Percentiles rank a stretch among this genome's conserved stretches.
Evolutionary conservation across 2,329 filamentous ascomycete species (phyloP).

Genomic region (Cryphonectria parasitica): DNA sequence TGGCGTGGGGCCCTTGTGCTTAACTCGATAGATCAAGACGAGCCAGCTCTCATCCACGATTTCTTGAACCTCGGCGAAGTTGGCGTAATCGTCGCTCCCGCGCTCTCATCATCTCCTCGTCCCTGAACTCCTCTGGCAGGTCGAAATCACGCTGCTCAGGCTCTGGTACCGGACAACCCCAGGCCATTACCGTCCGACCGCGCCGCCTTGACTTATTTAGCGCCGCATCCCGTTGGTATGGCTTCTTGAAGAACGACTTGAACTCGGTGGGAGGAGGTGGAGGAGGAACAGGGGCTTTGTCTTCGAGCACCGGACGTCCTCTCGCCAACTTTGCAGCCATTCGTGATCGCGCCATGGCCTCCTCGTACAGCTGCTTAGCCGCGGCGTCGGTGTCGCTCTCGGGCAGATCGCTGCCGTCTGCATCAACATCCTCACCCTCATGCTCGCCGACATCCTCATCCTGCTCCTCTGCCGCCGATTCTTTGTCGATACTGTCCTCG

Average conservation of each 20-base stretch:
- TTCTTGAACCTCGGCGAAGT: slow-evolving; percentile 42
- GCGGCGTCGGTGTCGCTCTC: slow-evolving; percentile 72
- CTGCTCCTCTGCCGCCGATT: slow-evolving; percentile 33
- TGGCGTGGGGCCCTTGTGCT: neutral
- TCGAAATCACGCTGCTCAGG: slow-evolving; percentile 72
- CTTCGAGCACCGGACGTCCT: slow-evolving; percentile 37
- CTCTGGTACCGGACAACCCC: slow-evolving; percentile 81
- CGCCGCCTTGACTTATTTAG: slow-evolving; percentile 73
- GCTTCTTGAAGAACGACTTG: slow-evolving; percentile 84
- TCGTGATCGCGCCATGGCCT: slow-evolving; percentile 62
- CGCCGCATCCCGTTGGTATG: slow-evolving; percentile 77
- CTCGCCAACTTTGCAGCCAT: slow-evolving; percentile 40
- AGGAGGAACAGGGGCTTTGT: slow-evolving; percentile 36
- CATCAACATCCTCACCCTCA: slow-evolving; percentile 37
- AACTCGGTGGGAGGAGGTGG: slow-evolving; percentile 63
- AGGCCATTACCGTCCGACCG: slow-evolving; percentile 73
- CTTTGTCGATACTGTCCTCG: slow-evolving; percentile 35
- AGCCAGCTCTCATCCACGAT: slow-evolving; percentile 22
- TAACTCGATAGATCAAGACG: neutral
- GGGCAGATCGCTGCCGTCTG: slow-evolving; percentile 60
- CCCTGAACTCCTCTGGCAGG: slow-evolving; percentile 67
- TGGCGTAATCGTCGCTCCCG: slow-evolving; percentile 67
- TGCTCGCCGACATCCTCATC: slow-evolving; percentile 35
- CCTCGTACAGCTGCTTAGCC: slow-evolving; percentile 75
- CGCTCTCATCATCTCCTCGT: slow-evolving; percentile 59